Base-by-base conservation (phyloP, 805 yeast species). In the Ogataea nitratoaversa region DNA sequence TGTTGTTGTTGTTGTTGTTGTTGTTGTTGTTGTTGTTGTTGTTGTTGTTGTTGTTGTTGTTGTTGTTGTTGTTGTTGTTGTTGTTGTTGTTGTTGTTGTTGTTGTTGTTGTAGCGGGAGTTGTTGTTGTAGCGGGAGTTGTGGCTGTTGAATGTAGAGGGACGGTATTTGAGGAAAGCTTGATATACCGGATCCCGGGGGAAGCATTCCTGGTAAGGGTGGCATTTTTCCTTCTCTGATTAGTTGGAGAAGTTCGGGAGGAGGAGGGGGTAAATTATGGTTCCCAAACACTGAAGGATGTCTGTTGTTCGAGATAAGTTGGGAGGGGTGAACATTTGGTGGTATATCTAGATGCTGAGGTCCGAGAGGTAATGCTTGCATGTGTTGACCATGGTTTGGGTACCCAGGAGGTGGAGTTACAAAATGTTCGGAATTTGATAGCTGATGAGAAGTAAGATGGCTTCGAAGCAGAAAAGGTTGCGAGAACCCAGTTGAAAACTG, bases 231-330 rank as follows among this genome's bases (percentile, higher is more conserved):
- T 34, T 56, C 59, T 17, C 44, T 45, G 12, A 56, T 55, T 27
- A 56, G 32, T 23, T 54, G 57, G 14, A 55, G 41, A 14, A 56
- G 41, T 34, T 55, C 59, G 1, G 60, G 59, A 3, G 62, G 62
- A 1, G 60, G 59, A 2, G 63, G 61, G 3, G 56, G 56, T 11
- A 50, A 37, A 22, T 45, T 45, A 18, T 31, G 37, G 3, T 43
- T 41, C 18, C 41, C 29, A 16, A 39, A 19, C 14, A 41, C 43
- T 4, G 44, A 42, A 23, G 36, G 44, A 7, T 19, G 17, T 7
- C 13, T 16, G 18, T 30, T 32, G 28, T 19, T 36, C 16, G 31
- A 19, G 32, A 25, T 28, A 16, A 32, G 20, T 12, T 17, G 19
- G 12, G 16, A 27, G 12, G 20, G 17, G 12, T 36, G 37, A 13